Base-by-base conservation (phyloP, 2,329 filamentous ascomycete genomes). In the Fusarium scirpi region DNA sequence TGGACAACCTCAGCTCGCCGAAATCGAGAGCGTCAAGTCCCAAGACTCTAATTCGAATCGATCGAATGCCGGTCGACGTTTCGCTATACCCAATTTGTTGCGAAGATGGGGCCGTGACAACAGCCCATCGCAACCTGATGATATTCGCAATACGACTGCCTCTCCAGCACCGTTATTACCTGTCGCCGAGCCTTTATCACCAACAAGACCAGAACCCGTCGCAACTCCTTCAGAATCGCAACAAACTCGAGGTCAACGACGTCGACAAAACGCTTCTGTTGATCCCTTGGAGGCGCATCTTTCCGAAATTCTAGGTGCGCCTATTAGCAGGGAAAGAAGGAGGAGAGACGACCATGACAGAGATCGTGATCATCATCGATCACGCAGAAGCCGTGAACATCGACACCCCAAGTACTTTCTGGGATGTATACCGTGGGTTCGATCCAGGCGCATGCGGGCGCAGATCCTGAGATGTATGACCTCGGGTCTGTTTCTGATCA, bases 401-500 rank as follows among this genome's bases (percentile, higher is more conserved):
- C 59, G 64, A n/a, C 71, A 64, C n/a, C 73, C 73, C n/a, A 83
- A 81, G 51, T 78, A 78, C 16, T 88, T 88, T 62, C 69, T 89
- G 6, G 84, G 85, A 59, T 89, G 86, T 74, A 83, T 88, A 58
- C 86, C 88, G 6, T 85, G 85, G 80, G 77, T 90, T 54, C 83
- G 84, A 74, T 89, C 88, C 44, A 79, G 80, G 49, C 83, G 82
- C 54, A 82, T 88, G 63, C 85, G 88, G 40, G 78, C 82, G 40
- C 87, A 89, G 69, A 84, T 90, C 41, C 74, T 91, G 58, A 85
- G 85, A 32, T 90, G 87, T 75, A 84, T 91, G 25, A 85, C 92
- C 9, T 92, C 92, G 8, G 91, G 90, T 2, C 66, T 86, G 8
- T 87, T 93, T 59, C 78, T 93, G 12, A 77, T 86, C 8, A 76